Evolutionary conservation across 805 yeast genomes (phyloP), one percentile per base, ranked within the genome.

Genomic region (Suhomyces sp.): DNA sequence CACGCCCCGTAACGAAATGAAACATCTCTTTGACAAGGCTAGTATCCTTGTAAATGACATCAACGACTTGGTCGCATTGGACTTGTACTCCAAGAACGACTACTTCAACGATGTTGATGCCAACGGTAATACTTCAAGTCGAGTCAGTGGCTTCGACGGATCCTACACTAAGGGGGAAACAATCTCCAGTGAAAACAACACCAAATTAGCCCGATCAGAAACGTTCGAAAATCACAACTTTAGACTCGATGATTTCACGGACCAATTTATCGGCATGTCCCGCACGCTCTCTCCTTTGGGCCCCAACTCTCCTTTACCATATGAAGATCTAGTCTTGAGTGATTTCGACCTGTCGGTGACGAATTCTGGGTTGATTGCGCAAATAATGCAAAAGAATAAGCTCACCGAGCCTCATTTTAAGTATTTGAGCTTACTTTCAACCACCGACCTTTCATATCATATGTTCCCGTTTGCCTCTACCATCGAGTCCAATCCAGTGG

Each of bases 381-480:
- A 50, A 19, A 50, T 58, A 18, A 47, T 60, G 14, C 33, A 19
- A 5, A 47, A 54, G 19, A 48, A 59, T 39, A 42, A 48, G 17
- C 47, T 64, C 18, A 36, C 39, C 7, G 61, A 51, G 3, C 58
- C 60, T 6, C 66, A 65, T 50, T 44, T 48, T 17, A 42, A 47
- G n/a, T 66, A 65, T 39, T 45, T 66, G 24, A 50, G 56, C 25
- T 41, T 50, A 10, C 48, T 65, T 24, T 50, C 60, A 12, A 43
- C 43, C 25, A 53, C 65, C 6, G 53, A 52, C n/a, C 39, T 62
- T n/a, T 51, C 60, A 25, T 57, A 38, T 38, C 59, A 54, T 28
- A 32, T 66, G 14, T 64, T 58, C 38, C 72, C 72, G 6, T 64
- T 63, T 48, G 68, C 69, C 2, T 44, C 57, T 12, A 54, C 58